Conservation (phyloP, 345 rosid genomes). For the Arabis alpina region DNA sequence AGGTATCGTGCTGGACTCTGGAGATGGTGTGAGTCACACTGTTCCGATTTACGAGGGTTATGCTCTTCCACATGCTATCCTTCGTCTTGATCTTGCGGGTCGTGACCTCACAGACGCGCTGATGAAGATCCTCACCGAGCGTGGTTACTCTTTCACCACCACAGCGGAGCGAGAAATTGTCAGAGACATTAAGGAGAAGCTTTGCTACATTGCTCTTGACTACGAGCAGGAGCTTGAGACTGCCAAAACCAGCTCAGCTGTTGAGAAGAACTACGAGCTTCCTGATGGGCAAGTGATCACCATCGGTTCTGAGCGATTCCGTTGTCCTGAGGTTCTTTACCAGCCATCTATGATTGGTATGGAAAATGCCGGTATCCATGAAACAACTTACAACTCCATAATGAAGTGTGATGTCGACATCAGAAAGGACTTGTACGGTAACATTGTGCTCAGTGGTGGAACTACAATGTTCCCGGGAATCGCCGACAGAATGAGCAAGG, state of each 20-base stretch:
- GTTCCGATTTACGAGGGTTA: conserved; percentile 91
- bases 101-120: conserved; percentile 85
- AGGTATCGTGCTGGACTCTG: conserved; percentile 95
- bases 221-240: conserved; percentile 95
- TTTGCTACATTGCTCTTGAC: conserved; percentile 88
- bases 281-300: conserved; percentile 95
- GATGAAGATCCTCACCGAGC: conserved; percentile 93
- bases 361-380: conserved; percentile 94
- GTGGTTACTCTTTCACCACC: conserved; percentile 96
- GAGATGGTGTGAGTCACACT: conserved; percentile 95
- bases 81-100: conserved; percentile 91
- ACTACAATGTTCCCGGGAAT: conserved; percentile 92
- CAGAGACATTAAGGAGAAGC: conserved; percentile 95
- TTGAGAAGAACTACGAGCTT: conserved; percentile 87
- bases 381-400: conserved; percentile 90
- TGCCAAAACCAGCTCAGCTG: conserved; percentile 77
- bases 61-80: conserved; percentile 88
- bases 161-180: conserved; percentile 97
- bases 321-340: conserved; percentile 95
- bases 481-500: conserved; percentile 94
- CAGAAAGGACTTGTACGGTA: conserved; percentile 86
- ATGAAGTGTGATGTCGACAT: conserved; percentile 96
- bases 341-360: conserved; percentile 96
- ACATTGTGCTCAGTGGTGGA: conserved; percentile 95
- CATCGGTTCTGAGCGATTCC: conserved; percentile 89